phyloP scores from a whole-genome alignment of 805 yeast species.

The Schizosaccharomyces lindneri region DNA sequence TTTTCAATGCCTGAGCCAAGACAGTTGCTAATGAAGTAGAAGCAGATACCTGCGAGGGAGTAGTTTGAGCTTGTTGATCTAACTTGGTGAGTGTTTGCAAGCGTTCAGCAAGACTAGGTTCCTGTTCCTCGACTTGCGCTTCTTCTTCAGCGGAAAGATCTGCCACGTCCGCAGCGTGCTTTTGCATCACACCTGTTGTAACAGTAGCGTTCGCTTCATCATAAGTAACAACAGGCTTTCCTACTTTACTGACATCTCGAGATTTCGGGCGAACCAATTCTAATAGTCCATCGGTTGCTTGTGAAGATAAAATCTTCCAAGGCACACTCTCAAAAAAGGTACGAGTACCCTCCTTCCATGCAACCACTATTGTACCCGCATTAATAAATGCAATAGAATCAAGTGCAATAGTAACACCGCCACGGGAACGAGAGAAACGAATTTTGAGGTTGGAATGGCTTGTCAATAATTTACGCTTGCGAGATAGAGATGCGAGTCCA shows the following conservation, averaged over 20 bases:
- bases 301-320: background rate
- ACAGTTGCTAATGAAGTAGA: slow-evolving; percentile 63
- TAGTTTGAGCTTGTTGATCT: background rate
- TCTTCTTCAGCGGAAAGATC: slow-evolving; percentile 3
- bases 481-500: background rate
- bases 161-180: slow-evolving; percentile 12
- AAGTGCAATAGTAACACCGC: background rate
- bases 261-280: background rate
- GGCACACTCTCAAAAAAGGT: background rate
- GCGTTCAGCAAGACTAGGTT: slow-evolving; percentile 21
- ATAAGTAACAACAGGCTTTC: background rate
- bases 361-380: background rate
- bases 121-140: slow-evolving; percentile 13
- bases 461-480: background rate
- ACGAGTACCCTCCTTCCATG: background rate
- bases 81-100: slow-evolving; percentile 15
- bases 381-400: background rate
- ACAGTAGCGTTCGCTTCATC: slow-evolving; percentile 1
- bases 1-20: slow-evolving; percentile 66
- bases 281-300: background rate
- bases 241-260: background rate
- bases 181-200: background rate
- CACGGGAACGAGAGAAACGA: background rate
- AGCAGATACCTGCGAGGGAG: slow-evolving; percentile 16
- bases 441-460: background rate